phyloP scores from a whole-genome alignment of 176 grass and related monocot genomes.

The Raddia guianensis region DNA sequence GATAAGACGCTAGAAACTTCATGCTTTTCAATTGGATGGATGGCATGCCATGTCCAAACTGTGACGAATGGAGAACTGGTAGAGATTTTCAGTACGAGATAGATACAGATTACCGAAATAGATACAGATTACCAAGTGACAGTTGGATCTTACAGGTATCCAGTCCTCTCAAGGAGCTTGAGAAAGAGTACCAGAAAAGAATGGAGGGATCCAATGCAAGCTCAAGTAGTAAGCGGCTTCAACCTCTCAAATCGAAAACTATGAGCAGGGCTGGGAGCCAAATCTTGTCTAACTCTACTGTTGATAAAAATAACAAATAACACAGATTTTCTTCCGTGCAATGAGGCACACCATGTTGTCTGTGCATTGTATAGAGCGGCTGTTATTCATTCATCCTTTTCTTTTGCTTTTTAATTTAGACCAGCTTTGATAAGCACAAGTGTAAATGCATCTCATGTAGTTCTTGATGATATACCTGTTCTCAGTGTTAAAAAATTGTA shows the following conservation, averaged over 20 bases:
- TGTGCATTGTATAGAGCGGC: constrained; percentile 20
- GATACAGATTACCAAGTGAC: neutral
- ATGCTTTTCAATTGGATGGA: neutral
- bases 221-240: constrained; percentile 49
- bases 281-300: constrained; percentile 37
- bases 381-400: neutral
- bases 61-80: neutral
- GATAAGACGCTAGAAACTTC: neutral
- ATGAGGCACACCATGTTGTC: constrained; percentile 1
- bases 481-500: neutral
- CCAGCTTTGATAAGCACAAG: neutral
- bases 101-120: neutral
- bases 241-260: constrained; percentile 50
- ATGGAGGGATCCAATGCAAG: constrained; percentile 42
- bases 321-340: neutral
- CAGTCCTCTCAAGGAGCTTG: constrained; percentile 64
- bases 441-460: neutral
- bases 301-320: constrained; percentile 45
- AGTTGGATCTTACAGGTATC: constrained; percentile 54
- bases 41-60: neutral
- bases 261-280: constrained; percentile 59
- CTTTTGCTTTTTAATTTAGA: neutral
- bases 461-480: constrained; percentile 10
- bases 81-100: neutral
- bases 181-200: constrained; percentile 66